Percentiles rank a stretch among this genome's conserved stretches.
phyloP scores from a whole-genome alignment of 108 stramenopile species.

The Nitzschia putrida region DNA sequence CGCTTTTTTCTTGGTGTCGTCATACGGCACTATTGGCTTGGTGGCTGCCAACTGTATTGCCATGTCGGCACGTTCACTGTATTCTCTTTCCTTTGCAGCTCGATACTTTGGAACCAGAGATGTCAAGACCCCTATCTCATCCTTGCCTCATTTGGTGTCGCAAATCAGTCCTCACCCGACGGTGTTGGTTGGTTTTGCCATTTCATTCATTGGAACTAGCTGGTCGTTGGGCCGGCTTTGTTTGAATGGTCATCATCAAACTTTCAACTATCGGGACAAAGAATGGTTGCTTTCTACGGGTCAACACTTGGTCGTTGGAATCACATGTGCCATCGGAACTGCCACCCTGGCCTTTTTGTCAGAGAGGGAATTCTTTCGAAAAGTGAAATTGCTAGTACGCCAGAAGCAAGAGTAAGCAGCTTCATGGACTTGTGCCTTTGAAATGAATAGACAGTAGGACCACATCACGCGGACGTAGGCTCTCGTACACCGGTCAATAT shows the following conservation, averaged over 20 bases:
- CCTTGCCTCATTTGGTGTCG: conserved; percentile 26
- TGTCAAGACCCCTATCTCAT: not conserved
- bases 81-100: conserved; percentile 67
- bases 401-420: conserved; percentile 20
- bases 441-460: too few species aligned
- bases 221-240: conserved; percentile 25
- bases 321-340: conserved; percentile 43
- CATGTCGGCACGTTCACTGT: conserved; percentile 69
- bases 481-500: not conserved
- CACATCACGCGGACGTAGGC: not conserved
- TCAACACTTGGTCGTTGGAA: conserved; percentile 56
- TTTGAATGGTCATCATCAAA: conserved; percentile 29
- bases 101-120: conserved; percentile 51
- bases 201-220: conserved; percentile 45
- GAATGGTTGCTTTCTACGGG: conserved; percentile 60
- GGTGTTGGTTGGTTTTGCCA: conserved; percentile 49
- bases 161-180: conserved; percentile 58
- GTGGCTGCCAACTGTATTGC: conserved; percentile 76
- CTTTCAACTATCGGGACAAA: conserved; percentile 26
- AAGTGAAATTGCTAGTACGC: conserved; percentile 37
- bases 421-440: too few species aligned
- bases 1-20: conserved; percentile 56
- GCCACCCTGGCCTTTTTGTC: conserved; percentile 22
- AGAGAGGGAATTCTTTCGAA: conserved; percentile 50
- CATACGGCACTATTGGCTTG: conserved; percentile 66